A percentile compares a stretch with the other conserved stretches of the same genome.
phyloP scores from a whole-genome alignment of 2,329 filamentous ascomycete species.

The Fusarium torreyae region DNA sequence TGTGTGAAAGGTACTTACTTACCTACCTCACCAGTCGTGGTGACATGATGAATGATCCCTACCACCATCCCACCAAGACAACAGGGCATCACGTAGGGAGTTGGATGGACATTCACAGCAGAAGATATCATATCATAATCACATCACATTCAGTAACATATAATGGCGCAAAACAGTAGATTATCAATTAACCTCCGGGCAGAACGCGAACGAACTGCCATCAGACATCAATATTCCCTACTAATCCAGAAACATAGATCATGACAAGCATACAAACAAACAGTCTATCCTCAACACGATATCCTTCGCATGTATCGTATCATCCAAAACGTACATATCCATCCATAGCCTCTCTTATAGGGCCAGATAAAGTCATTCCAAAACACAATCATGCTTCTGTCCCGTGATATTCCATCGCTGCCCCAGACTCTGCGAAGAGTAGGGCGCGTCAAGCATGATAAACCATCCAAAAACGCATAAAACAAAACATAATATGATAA shows the following conservation, averaged over 20 bases:
- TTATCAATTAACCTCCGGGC: conserved; percentile 40
- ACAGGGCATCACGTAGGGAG: background rate
- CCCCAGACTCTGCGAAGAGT: conserved; percentile 37
- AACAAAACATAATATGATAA: conserved; percentile 35
- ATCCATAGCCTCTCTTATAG: conserved; percentile 18
- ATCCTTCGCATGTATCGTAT: conserved; percentile 23
- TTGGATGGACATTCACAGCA: no score
- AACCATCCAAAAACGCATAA: conserved; percentile 22
- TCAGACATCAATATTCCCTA: conserved; percentile 31
- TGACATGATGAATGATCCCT: no score
- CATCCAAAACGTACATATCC: conserved; percentile 31
- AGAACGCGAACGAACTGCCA: conserved; percentile 19
- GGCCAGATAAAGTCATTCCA: conserved; percentile 14
- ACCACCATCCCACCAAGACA: background rate
- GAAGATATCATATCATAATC: background rate
- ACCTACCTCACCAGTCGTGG: no score
- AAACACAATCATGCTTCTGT: conserved; percentile 39
- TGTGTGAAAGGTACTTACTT: background rate
- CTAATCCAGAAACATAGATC: conserved; percentile 8
- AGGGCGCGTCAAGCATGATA: conserved; percentile 33
- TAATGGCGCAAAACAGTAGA: conserved; percentile 19
- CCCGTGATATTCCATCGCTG: conserved; percentile 40
- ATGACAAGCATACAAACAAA: conserved; percentile 22
- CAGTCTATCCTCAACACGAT: conserved; percentile 38
- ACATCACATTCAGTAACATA: background rate